A percentile compares a stretch with the other conserved stretches of the same genome.
phyloP scores from a whole-genome alignment of 768 basidiomycete genomes.

The Mycena galopus region DNA sequence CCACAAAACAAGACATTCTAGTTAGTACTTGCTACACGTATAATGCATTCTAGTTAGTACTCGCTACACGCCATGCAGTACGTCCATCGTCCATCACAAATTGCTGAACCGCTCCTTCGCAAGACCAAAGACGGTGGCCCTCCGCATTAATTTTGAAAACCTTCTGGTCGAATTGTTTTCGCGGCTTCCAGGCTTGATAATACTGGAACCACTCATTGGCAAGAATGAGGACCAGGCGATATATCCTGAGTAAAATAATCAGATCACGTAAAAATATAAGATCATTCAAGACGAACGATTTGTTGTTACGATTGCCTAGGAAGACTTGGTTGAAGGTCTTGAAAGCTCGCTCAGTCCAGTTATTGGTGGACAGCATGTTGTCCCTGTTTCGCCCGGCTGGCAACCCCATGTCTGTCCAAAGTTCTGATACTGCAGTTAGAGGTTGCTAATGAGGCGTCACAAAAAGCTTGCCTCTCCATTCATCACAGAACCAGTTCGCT shows the following conservation, averaged over 20 bases:
- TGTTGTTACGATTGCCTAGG: slow-evolving; percentile 22
- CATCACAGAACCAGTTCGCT: slow-evolving; percentile 29
- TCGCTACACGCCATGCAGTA: too few species aligned
- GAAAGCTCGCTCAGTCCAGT: slow-evolving; percentile 35
- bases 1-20: too few species aligned
- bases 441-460: too few species aligned
- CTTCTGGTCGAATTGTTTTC: background rate
- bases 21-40: too few species aligned
- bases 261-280: too few species aligned
- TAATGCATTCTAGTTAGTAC: too few species aligned
- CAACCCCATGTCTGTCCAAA: slow-evolving; percentile 32
- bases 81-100: too few species aligned
- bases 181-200: slow-evolving; percentile 20
- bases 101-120: too few species aligned
- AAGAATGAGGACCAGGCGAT: slow-evolving; percentile 25
- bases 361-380: slow-evolving; percentile 26
- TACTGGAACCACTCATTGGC: slow-evolving; percentile 31
- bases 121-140: too few species aligned
- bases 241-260: background rate
- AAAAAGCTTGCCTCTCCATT: slow-evolving; percentile 30
- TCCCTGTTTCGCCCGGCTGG: slow-evolving; percentile 23
- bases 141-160: too few species aligned
- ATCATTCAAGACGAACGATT: slow-evolving; percentile 10
- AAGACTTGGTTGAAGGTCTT: slow-evolving; percentile 35
- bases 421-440: background rate